These are phyloP conservation scores for Aspergillus affinis DNA, from an alignment of 495 filamentous ascomycete genomes.

Conservation along the genomic window DNA sequence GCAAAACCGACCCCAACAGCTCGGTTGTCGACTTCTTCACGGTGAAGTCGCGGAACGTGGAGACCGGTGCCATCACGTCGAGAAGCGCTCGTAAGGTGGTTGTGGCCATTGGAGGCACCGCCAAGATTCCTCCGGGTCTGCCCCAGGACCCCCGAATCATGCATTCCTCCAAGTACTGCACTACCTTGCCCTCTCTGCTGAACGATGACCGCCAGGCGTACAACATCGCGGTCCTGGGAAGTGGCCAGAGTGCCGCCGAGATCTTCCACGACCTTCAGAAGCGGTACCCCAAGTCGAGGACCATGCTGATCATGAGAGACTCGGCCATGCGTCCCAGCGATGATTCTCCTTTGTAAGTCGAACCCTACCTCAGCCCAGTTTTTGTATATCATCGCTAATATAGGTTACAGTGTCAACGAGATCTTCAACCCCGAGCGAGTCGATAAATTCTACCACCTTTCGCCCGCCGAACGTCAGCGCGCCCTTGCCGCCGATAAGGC, in stretches of 20 bases:
- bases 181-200: conserved; percentile 58
- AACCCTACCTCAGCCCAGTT: background rate
- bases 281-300: conserved; percentile 78
- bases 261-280: conserved; percentile 87
- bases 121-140: conserved; percentile 70
- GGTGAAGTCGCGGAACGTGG: conserved; percentile 52
- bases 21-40: conserved; percentile 51
- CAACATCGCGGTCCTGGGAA: conserved; percentile 80
- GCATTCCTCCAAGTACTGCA: conserved; percentile 87
- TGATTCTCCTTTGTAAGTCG: conserved; percentile 89
- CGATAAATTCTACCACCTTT: conserved; percentile 66
- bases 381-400: background rate
- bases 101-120: conserved; percentile 78
- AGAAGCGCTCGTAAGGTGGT: conserved; percentile 77
- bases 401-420: conserved; percentile 74
- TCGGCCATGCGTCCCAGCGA: conserved; percentile 86
- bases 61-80: conserved; percentile 50
- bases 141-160: conserved; percentile 67
- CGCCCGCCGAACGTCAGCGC: conserved; percentile 58
- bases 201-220: conserved; percentile 56
- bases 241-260: conserved; percentile 91
- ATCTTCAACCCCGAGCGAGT: conserved; percentile 88
- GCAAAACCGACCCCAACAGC: conserved; percentile 33
- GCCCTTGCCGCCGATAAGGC: conserved; percentile 64
- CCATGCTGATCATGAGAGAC: conserved; percentile 72